A percentile compares a stretch with the other conserved stretches of the same genome.
phyloP scores from a whole-genome alignment of 2,329 filamentous ascomycete species.

The Fusarium chlamydosporum region DNA sequence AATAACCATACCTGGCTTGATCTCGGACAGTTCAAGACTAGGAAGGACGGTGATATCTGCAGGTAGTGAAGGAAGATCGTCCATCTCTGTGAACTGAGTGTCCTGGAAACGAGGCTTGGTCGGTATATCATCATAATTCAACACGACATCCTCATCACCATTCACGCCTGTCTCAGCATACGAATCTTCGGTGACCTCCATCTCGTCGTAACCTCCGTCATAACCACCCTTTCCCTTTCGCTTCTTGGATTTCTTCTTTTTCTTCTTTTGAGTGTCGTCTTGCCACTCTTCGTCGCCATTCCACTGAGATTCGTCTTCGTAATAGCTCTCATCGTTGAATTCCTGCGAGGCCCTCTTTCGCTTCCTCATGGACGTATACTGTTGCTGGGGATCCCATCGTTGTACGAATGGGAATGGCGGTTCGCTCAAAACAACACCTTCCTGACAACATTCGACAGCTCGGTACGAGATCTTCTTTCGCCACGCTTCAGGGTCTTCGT shows the following conservation, averaged over 20 bases:
- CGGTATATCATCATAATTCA: constrained; percentile 59
- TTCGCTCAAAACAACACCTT: constrained; percentile 75
- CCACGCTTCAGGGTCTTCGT: constrained; percentile 75
- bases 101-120: constrained; percentile 52
- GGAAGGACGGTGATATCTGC: constrained; percentile 69
- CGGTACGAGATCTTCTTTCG: constrained; percentile 78
- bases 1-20: constrained; percentile 73
- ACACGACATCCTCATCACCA: constrained; percentile 51
- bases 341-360: constrained; percentile 64
- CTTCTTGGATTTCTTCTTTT: constrained; percentile 58
- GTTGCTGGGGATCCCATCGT: constrained; percentile 86
- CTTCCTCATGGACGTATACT: constrained; percentile 60
- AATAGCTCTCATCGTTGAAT: constrained; percentile 51
- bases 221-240: constrained; percentile 51
- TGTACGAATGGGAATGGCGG: constrained; percentile 93
- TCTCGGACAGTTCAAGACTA: constrained; percentile 62
- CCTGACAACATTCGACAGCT: constrained; percentile 87
- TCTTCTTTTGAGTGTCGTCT: constrained; percentile 56
- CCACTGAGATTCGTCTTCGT: constrained; percentile 50
- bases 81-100: constrained; percentile 64
- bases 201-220: constrained; percentile 29
- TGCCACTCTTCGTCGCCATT: constrained; percentile 51
- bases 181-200: constrained; percentile 15
- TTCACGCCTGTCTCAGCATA: constrained; percentile 17
- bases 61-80: constrained; percentile 76